phyloP scores from a whole-genome alignment of 169 alveolate species.

The Cryptosporidium meleagridis region DNA sequence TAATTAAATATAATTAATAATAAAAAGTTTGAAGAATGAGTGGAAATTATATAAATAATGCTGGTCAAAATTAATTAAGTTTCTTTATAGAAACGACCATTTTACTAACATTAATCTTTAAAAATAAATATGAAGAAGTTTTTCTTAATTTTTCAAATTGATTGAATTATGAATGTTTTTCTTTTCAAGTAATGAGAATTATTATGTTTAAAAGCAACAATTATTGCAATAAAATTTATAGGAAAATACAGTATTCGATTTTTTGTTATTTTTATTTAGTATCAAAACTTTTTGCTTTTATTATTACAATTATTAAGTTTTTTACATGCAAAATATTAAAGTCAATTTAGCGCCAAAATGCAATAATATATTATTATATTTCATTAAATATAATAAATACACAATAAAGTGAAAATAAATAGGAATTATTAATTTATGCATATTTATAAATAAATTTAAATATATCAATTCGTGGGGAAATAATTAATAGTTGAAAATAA shows the following conservation, averaged over 20 bases:
- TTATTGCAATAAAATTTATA: too few relatives aligned
- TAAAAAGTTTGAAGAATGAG: not conserved
- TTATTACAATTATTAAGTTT: not conserved
- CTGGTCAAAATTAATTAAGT: not conserved
- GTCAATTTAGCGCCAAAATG: not conserved
- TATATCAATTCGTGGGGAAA: not conserved
- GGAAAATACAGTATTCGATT: too few relatives aligned
- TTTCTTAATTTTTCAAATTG: not conserved
- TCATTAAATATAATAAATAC: too few relatives aligned
- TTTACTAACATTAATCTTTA: not conserved
- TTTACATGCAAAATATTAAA: not conserved
- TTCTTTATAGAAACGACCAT: not conserved
- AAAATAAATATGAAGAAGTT: too few relatives aligned
- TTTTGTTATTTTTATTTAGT: too few relatives aligned
- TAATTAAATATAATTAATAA: too few relatives aligned
- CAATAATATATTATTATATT: not conserved
- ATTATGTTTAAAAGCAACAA: too few relatives aligned
- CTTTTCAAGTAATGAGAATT: too few relatives aligned
- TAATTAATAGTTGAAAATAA: not conserved
- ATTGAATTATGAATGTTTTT: not conserved
- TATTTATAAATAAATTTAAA: too few relatives aligned
- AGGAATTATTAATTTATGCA: too few relatives aligned
- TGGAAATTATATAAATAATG: too few relatives aligned
- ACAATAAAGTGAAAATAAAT: not conserved
- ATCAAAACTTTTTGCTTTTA: not conserved